phyloP scores from a whole-genome alignment of 2,329 filamentous ascomycete genomes.

The Teratosphaeria destructans region DNA sequence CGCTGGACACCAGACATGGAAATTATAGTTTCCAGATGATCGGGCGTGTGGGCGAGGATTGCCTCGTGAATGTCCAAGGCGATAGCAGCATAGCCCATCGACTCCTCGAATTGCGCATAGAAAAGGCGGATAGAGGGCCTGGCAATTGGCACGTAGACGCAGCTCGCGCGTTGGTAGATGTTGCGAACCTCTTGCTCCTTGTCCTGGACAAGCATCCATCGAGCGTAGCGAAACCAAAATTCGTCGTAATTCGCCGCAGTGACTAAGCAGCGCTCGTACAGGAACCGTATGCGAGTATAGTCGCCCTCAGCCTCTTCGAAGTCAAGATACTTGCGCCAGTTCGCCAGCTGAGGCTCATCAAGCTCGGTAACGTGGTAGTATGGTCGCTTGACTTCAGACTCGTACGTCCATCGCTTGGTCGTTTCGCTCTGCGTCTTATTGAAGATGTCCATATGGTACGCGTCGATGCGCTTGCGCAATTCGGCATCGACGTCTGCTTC shows the following conservation, averaged over 20 bases:
- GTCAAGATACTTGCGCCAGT: slow-evolving; percentile 94
- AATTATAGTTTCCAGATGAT: slow-evolving; percentile 76
- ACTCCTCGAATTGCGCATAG: slow-evolving; percentile 92
- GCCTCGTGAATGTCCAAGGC: slow-evolving; percentile 77
- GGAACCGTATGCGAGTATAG: slow-evolving; percentile 61
- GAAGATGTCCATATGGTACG: slow-evolving; percentile 71
- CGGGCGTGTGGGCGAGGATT: slow-evolving; percentile 65
- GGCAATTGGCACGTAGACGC: slow-evolving; percentile 76
- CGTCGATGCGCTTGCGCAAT: slow-evolving; percentile 68
- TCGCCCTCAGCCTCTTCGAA: slow-evolving; percentile 85
- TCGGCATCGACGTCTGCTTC: slow-evolving; percentile 77
- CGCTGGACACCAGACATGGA: slow-evolving; percentile 80
- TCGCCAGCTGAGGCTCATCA: slow-evolving; percentile 70
- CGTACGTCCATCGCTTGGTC: slow-evolving; percentile 86
- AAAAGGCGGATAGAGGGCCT: slow-evolving; percentile 74
- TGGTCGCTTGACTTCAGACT: slow-evolving; percentile 86
- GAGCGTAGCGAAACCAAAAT: slow-evolving; percentile 93
- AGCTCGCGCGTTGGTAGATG: slow-evolving; percentile 81
- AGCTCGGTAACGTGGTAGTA: slow-evolving; percentile 96
- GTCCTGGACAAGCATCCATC: slow-evolving; percentile 80
- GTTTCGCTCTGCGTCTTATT: slow-evolving; percentile 75
- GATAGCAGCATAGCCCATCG: slow-evolving; percentile 62
- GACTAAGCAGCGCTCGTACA: slow-evolving; percentile 90
- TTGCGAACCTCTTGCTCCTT: slow-evolving; percentile 86
- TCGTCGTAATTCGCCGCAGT: slow-evolving; percentile 93